These are phyloP conservation scores for Blastomyces gilchristii DNA, from an alignment of 2,329 filamentous ascomycete species.

Conservation along the genomic window DNA sequence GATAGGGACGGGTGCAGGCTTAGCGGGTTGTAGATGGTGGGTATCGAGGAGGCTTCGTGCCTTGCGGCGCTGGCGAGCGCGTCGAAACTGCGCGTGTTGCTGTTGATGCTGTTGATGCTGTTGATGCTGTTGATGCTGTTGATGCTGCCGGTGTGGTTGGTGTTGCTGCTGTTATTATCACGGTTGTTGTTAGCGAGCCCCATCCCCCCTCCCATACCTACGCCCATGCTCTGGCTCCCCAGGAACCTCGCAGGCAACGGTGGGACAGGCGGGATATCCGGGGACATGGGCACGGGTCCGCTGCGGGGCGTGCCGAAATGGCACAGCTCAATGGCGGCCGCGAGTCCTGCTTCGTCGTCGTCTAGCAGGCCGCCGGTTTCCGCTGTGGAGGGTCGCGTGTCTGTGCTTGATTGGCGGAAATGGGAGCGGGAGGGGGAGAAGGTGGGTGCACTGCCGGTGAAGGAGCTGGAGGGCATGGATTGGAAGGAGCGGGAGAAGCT, in stretches of 20 bases:
- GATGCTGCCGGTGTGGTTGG: conserved; percentile 17
- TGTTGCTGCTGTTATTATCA: conserved; percentile 36
- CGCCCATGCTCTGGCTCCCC: conserved; percentile 43
- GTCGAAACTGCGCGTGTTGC: conserved; percentile 13
- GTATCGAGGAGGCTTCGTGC: conserved; percentile 24
- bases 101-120: conserved; percentile 21
- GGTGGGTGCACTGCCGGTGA: conserved; percentile 45
- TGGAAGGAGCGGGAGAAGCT: conserved; percentile 69
- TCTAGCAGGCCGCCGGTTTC: conserved; percentile 59
- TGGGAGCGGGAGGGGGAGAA: conserved; percentile 42
- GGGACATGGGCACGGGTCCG: conserved; percentile 51
- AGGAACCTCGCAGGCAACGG: conserved; percentile 73
- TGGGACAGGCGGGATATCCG: conserved; percentile 77
- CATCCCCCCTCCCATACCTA: background rate
- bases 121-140: conserved; percentile 28
- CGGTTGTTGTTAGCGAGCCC: conserved; percentile 40
- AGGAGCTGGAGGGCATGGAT: conserved; percentile 51
- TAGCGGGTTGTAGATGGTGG: conserved; percentile 33
- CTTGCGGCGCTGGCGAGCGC: conserved; percentile 22
- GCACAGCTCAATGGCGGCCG: conserved; percentile 78
- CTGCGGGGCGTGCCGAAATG: conserved; percentile 74
- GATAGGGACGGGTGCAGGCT: conserved; percentile 37
- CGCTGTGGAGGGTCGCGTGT: conserved; percentile 67
- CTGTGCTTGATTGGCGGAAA: conserved; percentile 63
- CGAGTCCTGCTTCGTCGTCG: conserved; percentile 77